Conservation (phyloP, 345 rosid genomes). For the Mallotus nudiflorus region DNA sequence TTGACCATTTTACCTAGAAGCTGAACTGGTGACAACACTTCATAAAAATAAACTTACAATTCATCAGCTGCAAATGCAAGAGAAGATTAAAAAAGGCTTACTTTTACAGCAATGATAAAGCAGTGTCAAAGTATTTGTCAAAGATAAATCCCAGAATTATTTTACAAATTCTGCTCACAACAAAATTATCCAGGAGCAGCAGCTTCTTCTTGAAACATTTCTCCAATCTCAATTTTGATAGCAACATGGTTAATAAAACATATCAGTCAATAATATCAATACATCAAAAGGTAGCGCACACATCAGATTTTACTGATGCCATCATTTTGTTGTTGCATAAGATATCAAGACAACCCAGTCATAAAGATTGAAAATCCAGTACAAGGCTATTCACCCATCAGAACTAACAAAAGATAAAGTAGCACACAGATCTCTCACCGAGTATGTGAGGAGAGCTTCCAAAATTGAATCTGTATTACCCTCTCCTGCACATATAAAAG, state of each 20-base stretch:
- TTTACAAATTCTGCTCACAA: not conserved
- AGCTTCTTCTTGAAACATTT: not conserved
- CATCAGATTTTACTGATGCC: not conserved
- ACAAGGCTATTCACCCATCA: not conserved
- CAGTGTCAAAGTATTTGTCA: not conserved
- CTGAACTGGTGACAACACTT: not conserved
- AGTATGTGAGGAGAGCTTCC: constrained; percentile 55
- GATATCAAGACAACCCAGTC: not conserved
- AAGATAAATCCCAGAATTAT: not conserved
- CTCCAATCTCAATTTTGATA: not conserved
- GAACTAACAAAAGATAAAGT: not conserved
- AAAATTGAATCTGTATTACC: constrained; percentile 48
- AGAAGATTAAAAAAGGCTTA: not conserved
- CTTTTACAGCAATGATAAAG: not conserved
- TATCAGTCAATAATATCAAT: not conserved
- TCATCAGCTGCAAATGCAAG: not conserved
- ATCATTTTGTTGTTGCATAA: not conserved
- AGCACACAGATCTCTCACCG: constrained; percentile 38
- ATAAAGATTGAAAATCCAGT: not conserved
- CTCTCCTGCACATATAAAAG: constrained; percentile 47
- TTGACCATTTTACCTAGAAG: not conserved
- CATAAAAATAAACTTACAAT: not conserved
- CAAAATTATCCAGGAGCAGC: not conserved
- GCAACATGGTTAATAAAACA: not conserved
- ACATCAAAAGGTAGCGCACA: not conserved